Conservation (phyloP, 73 alveolate species). For the Paramecium pentaurelia region DNA sequence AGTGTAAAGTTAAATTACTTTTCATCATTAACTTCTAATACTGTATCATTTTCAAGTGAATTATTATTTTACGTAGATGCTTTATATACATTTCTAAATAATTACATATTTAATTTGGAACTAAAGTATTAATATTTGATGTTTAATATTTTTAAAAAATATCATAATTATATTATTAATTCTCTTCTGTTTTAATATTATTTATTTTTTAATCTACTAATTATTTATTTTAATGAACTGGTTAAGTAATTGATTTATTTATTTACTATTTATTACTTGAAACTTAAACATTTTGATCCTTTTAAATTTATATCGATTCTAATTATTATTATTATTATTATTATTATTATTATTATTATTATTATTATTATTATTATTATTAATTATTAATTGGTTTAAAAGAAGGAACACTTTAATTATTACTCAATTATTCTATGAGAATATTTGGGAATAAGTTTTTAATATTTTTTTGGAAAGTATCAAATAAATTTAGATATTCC, state of each 20-base stretch:
- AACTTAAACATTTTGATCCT: not conserved
- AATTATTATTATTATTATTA: too few relatives aligned
- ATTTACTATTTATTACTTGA: too few relatives aligned
- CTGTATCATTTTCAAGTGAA: not conserved
- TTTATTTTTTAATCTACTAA: too few relatives aligned
- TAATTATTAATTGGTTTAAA: too few relatives aligned
- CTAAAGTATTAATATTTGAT: not conserved
- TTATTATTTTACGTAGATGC: not conserved
- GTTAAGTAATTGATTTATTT: too few relatives aligned
- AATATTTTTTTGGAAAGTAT: not conserved
- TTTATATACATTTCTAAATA: not conserved
- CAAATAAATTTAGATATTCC: not conserved
- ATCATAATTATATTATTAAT: too few relatives aligned
- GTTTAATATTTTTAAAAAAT: too few relatives aligned
- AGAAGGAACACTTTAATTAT: not conserved
- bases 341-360: too few relatives aligned
- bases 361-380: too few relatives aligned
- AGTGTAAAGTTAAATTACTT: not conserved
- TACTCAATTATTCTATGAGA: not conserved
- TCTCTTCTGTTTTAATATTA: too few relatives aligned
- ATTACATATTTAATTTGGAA: not conserved
- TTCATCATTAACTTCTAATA: not conserved
- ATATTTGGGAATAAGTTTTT: not conserved
- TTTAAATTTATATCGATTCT: not conserved
- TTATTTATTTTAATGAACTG: too few relatives aligned